Conservation (phyloP, 1,139 yeast species). For the Kodamaea plutei region DNA sequence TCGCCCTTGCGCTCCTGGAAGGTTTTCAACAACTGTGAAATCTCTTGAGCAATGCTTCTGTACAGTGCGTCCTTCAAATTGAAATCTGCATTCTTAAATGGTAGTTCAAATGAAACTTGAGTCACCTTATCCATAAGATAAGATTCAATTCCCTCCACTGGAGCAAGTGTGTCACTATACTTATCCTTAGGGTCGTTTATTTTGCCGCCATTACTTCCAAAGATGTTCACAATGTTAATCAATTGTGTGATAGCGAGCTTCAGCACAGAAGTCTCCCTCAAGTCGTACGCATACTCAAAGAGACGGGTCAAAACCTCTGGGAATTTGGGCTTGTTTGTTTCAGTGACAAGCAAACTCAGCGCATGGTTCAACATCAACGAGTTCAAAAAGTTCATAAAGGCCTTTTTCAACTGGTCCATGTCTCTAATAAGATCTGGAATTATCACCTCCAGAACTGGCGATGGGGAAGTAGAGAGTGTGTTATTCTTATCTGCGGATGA, state of each 20-base stretch:
- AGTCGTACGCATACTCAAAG: constrained; percentile 62
- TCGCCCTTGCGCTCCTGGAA: constrained; percentile 43
- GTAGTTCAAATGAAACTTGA: constrained; percentile 70
- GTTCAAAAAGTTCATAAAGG: constrained; percentile 66
- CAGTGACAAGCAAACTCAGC: constrained; percentile 70
- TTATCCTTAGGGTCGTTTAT: constrained; percentile 52
- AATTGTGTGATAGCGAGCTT: constrained; percentile 70
- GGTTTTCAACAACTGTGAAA: constrained; percentile 65
- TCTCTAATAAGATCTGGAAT: constrained; percentile 57
- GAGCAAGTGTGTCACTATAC: constrained; percentile 51
- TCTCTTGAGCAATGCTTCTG: constrained; percentile 69
- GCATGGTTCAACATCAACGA: constrained; percentile 73
- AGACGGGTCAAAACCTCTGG: constrained; percentile 63
- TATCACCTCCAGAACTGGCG: constrained; percentile 9
- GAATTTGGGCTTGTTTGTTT: constrained; percentile 58
- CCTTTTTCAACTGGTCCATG: constrained; percentile 57
- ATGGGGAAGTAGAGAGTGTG: constrained; percentile 1
- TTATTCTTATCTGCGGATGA: constrained; percentile 1
- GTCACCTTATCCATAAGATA: constrained; percentile 67
- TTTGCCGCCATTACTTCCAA: constrained; percentile 61
- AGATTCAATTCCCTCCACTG: constrained; percentile 68
- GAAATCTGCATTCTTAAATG: constrained; percentile 64
- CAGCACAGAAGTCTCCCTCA: constrained; percentile 50
- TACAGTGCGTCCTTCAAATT: constrained; percentile 76
- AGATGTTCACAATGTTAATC: constrained; percentile 57